A percentile compares a stretch with the other conserved stretches of the same genome.
phyloP scores from a whole-genome alignment of 75 land plant genomes.

The Pinus albicaulis region DNA sequence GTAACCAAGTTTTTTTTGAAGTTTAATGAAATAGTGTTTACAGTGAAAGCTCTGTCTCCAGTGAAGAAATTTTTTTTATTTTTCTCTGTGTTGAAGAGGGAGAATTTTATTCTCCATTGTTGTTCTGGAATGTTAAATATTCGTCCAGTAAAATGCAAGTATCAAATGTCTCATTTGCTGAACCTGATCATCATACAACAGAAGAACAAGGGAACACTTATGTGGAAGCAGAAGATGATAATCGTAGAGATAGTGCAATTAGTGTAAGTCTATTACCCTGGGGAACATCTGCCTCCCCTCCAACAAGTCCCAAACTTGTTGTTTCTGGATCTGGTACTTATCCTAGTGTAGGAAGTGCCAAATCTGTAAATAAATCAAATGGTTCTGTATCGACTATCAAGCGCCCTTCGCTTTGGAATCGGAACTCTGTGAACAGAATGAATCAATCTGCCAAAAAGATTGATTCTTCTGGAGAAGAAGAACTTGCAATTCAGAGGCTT shows the following conservation, averaged over 20 bases:
- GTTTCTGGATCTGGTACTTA: conserved; percentile 24
- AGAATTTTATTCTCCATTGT: no score
- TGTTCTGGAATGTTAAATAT: no score
- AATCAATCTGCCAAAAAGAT: no score
- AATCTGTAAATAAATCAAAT: conserved; percentile 29
- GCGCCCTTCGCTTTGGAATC: conserved; percentile 73
- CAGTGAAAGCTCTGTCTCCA: no score
- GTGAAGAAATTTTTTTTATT: no score
- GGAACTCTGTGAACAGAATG: conserved; percentile 58
- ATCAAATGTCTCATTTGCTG: conserved; percentile 13
- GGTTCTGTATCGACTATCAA: conserved; percentile 42
- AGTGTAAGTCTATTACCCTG: conserved; percentile 49
- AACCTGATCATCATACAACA: conserved; percentile 11
- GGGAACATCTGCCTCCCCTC: conserved; percentile 56
- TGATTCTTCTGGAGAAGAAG: no score
- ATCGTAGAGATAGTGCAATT: conserved; percentile 5
- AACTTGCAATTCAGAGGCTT: no score
- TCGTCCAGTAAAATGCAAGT: conserved; percentile 19
- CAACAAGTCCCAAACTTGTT: conserved; percentile 29
- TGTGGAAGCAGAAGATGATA: conserved; percentile 16
- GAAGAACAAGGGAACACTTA: conserved; percentile 24
- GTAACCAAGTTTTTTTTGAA: no score
- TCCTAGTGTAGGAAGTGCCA: conserved; percentile 26
- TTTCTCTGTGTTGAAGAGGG: no score
- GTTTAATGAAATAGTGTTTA: no score